Evolutionary conservation across 768 basidiomycete genomes (phyloP).

Genomic region (Sporobolomyces phaffii): DNA sequence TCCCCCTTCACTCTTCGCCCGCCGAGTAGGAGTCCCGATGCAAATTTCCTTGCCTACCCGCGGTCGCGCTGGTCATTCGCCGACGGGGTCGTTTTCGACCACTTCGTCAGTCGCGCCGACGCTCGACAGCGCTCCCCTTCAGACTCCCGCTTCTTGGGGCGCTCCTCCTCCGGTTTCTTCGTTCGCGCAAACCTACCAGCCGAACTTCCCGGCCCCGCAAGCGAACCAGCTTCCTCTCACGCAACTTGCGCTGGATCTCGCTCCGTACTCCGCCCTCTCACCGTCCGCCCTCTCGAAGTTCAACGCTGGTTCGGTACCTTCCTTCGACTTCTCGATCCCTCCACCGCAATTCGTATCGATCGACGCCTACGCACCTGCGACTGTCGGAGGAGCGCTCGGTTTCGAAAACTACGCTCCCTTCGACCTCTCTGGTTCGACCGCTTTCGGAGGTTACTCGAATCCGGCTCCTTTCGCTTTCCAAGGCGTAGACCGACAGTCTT

Average conservation of each 20-base stretch:
- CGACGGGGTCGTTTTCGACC: background rate
- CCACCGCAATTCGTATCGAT: background rate
- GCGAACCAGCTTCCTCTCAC: background rate
- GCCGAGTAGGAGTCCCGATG: background rate
- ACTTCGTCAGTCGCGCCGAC: background rate
- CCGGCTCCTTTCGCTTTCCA: no score
- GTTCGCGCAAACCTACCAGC: background rate
- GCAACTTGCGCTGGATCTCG: background rate
- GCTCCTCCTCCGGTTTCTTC: background rate
- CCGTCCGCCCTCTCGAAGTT: constrained; percentile 1
- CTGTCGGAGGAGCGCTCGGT: background rate
- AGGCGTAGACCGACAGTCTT: background rate
- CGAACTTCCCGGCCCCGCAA: background rate
- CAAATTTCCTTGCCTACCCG: background rate
- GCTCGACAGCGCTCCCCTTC: constrained; percentile 13
- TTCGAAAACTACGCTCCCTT: background rate
- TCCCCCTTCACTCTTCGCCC: background rate
- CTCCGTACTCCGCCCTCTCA: background rate
- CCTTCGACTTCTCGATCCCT: background rate
- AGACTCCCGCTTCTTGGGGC: background rate
- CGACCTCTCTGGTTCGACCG: no score
- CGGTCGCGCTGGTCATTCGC: background rate
- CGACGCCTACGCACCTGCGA: background rate
- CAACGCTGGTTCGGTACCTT: background rate
- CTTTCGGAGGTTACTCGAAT: no score